Conservation (phyloP, 2,329 filamentous ascomycete species). For the Rhexocercosporidium sp. region DNA sequence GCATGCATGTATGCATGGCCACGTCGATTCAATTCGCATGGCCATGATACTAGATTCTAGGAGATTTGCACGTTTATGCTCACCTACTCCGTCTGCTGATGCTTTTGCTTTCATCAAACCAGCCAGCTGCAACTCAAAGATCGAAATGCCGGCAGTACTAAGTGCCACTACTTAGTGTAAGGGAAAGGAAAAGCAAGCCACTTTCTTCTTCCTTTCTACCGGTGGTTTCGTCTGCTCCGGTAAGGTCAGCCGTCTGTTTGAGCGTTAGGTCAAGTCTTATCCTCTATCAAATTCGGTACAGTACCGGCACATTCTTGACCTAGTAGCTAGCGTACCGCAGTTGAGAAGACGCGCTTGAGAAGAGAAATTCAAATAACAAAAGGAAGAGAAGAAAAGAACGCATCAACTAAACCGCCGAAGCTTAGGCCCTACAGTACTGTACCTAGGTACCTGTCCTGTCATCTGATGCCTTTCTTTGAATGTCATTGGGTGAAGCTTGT, state of each 20-base stretch:
- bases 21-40: too few species aligned
- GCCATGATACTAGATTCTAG: too few species aligned
- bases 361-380: too few species aligned
- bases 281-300: background rate
- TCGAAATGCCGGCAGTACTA: too few species aligned
- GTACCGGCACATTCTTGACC: background rate
- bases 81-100: background rate
- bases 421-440: too few species aligned
- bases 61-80: background rate
- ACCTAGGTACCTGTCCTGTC: background rate
- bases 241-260: background rate
- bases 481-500: background rate
- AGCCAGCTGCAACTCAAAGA: too few species aligned
- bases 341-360: background rate
- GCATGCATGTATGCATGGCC: too few species aligned
- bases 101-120: background rate
- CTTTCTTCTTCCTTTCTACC: too few species aligned
- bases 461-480: background rate
- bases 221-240: background rate
- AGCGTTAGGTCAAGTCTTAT: background rate
- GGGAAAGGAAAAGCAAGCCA: too few species aligned
- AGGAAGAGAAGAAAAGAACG: too few species aligned
- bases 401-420: too few species aligned
- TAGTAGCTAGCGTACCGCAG: background rate
- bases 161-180: too few species aligned